Percentiles rank a stretch among this genome's conserved stretches.
Conservation (phyloP, 164 flowering plant genomes). For the Protea cynaroides region DNA sequence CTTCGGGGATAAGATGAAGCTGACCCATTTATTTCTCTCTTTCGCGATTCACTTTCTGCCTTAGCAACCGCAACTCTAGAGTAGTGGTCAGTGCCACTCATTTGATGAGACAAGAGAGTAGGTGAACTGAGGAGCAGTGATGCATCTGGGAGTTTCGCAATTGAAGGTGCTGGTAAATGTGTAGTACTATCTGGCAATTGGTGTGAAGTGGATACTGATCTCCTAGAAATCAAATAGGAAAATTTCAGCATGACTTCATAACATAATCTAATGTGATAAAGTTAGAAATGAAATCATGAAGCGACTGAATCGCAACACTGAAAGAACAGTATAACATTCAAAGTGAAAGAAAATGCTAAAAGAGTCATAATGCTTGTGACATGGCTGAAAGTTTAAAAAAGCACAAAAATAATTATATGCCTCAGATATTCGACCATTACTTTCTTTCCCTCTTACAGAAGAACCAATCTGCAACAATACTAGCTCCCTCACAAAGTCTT, state of each 20-base stretch:
- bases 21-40: constrained; percentile 51
- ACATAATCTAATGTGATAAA: too few species aligned
- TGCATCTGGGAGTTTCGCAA: constrained; percentile 76
- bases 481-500: too few species aligned
- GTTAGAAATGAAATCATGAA: background rate
- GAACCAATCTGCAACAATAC: too few species aligned
- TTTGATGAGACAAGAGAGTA: constrained; percentile 25
- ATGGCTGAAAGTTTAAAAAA: too few species aligned
- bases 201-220: constrained; percentile 13
- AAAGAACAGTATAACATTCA: background rate
- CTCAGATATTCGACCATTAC: too few species aligned
- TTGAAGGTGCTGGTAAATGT: constrained; percentile 17
- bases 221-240: constrained; percentile 17
- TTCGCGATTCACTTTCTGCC: constrained; percentile 68
- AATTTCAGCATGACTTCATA: background rate
- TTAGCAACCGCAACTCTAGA: constrained; percentile 74
- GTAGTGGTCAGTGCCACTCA: constrained; percentile 41
- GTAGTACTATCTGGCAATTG: constrained; percentile 16
- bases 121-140: constrained; percentile 64
- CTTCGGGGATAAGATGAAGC: constrained; percentile 35
- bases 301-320: background rate
- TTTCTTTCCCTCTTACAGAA: too few species aligned
- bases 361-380: background rate
- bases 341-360: too few species aligned
- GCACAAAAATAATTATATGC: too few species aligned